phyloP scores from a whole-genome alignment of 306 rosid species.

The Canavalia gladiata region DNA sequence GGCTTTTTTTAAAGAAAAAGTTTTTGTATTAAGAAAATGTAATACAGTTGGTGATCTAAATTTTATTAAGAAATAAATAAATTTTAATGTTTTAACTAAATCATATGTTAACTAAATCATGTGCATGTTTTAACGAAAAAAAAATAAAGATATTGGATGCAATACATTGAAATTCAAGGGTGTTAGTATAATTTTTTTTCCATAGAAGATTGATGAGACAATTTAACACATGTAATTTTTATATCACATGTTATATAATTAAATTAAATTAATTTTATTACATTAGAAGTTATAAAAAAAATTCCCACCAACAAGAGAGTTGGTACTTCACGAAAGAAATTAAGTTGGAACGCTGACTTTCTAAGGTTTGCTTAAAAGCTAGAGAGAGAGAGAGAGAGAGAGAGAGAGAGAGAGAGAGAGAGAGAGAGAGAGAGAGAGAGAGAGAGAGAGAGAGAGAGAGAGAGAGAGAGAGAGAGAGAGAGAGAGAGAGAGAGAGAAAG shows the following conservation, averaged over 20 bases:
- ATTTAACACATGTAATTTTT: too few species aligned
- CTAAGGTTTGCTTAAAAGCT: slow-evolving; percentile 6
- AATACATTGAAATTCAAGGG: too few species aligned
- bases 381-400: slow-evolving; percentile 11
- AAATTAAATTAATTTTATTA: neutral
- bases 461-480: neutral
- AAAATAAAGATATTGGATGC: too few species aligned
- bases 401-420: neutral
- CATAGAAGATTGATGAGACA: too few species aligned
- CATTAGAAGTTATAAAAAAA: neutral
- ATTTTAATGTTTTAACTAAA: too few species aligned
- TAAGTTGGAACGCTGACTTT: slow-evolving; percentile 37
- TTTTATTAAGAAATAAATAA: too few species aligned
- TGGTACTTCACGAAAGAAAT: slow-evolving; percentile 3
- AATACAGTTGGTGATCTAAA: too few species aligned
- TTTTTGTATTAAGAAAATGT: too few species aligned
- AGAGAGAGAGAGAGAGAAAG: neutral
- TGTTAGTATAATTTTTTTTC: too few species aligned
- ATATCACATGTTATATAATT: neutral
- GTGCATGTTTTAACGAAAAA: too few species aligned
- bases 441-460: slow-evolving; percentile 9
- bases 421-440: slow-evolving; percentile 12
- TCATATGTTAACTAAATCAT: too few species aligned
- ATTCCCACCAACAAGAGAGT: neutral
- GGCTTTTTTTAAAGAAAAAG: too few species aligned